Base-by-base conservation (phyloP, 2,329 filamentous ascomycete genomes). In the Daldinia sp. region DNA sequence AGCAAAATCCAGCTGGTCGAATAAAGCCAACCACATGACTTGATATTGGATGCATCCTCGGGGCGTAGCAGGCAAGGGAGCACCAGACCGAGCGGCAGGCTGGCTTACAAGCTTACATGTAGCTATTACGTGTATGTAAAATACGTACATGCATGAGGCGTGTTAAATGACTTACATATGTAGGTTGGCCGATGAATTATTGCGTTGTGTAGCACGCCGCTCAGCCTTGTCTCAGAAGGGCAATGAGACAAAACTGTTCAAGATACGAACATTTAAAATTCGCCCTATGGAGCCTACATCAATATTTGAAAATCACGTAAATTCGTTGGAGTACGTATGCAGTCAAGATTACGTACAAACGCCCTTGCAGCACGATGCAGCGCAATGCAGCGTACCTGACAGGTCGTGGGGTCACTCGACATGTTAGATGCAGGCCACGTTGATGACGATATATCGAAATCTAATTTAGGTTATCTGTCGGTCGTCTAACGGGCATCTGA, bases 1-100 rank as follows among this genome's bases (percentile, higher is more conserved):
- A 32, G 39, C 39, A 25, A 43, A 41, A 49, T 53, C 25, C 25
- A 57, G 19, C 30, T 45, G 35, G 51, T 45, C 50, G 13, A 52
- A 56, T 37, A 55, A 32, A 35, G 41, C 34, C 13, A 45, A 13
- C 65, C 63, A 66, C 63, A 68, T 68, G 65, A 68, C 63, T 52
- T 35, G 43, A 57, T 49, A 66, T 47, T 51, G 57, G 49, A 63
- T 65, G 65, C 65, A 66, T 58, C 57, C 19, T 23, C 34, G 35
- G 19, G 65, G 59, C 61, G 48, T 58, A 58, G 56, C 45, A 50
- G 17, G 43, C 52, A 51, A 37, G 55, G 51, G 50, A 25, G 17
- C 39, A n/a, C n/a, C 8, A 52, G 55, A 34, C 45, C 13, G 21
- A 13, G 11, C 37, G 37, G 37, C 19, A 13, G 39, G 39, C 21